phyloP scores from a whole-genome alignment of 2,329 filamentous ascomycete genomes.

The Phialophora verrucosa region DNA sequence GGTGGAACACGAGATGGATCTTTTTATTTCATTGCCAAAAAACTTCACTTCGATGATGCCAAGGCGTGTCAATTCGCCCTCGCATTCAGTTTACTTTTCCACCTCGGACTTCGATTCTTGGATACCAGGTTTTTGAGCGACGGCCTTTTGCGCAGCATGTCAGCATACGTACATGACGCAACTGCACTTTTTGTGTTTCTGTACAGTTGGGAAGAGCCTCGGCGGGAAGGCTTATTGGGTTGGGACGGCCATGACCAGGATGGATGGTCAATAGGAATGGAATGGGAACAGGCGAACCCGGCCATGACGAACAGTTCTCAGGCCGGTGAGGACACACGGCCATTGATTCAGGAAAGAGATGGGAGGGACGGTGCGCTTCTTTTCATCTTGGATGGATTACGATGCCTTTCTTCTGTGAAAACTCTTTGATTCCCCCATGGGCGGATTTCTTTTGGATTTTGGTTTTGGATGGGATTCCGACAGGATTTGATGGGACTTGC shows the following conservation, averaged over 20 bases:
- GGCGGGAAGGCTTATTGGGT: background rate
- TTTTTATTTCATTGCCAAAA: background rate
- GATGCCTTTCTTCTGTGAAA: background rate
- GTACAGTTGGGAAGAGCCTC: background rate
- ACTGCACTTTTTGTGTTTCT: background rate
- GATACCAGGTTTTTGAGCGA: background rate
- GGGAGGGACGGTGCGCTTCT: background rate
- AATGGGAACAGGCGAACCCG: background rate
- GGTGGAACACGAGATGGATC: background rate
- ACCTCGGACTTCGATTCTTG: background rate
- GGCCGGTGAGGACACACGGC: constrained; percentile 2
- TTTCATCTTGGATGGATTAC: constrained; percentile 3
- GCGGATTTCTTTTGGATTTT: background rate
- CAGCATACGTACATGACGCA: constrained; percentile 1
- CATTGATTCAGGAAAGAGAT: background rate
- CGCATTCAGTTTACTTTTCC: background rate
- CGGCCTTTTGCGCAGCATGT: background rate
- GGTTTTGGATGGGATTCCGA: background rate
- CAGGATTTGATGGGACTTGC: background rate
- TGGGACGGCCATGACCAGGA: background rate
- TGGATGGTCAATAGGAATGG: background rate
- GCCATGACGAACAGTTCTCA: background rate
- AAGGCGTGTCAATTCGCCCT: background rate
- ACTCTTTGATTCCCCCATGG: constrained; percentile 7
- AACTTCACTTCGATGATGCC: background rate